Percentiles rank a stretch among this genome's conserved stretches.
phyloP scores from a whole-genome alignment of 495 filamentous ascomycete species.

The Penicillium paxilli region DNA sequence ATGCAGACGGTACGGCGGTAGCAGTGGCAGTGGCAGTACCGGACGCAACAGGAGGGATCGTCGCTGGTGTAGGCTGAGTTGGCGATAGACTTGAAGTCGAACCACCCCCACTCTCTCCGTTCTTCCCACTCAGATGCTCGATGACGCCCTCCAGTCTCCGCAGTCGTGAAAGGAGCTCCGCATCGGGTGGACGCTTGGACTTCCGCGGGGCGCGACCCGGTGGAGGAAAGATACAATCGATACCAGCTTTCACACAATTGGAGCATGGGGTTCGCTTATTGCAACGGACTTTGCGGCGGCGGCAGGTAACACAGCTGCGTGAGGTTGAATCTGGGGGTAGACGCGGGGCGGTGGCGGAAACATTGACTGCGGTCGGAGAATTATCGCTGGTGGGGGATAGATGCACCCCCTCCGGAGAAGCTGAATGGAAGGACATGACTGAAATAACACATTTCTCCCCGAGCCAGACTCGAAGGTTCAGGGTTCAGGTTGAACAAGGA shows the following conservation, averaged over 20 bases:
- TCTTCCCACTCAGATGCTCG: slow-evolving; percentile 54
- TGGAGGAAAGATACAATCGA: slow-evolving; percentile 81
- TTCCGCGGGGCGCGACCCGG: slow-evolving; percentile 78
- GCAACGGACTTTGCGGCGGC: slow-evolving; percentile 82
- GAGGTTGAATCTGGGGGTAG: slow-evolving; percentile 43
- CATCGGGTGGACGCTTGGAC: slow-evolving; percentile 65
- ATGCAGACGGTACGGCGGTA: not conserved
- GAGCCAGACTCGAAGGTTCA: not conserved
- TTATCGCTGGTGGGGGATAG: slow-evolving; percentile 18
- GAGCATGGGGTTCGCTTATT: slow-evolving; percentile 83
- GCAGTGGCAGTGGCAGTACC: slow-evolving; percentile 3
- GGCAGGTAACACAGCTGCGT: slow-evolving; percentile 81
- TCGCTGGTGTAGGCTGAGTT: slow-evolving; percentile 4
- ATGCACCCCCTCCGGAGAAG: slow-evolving; percentile 22
- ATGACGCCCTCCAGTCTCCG: slow-evolving; percentile 82
- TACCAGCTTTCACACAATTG: slow-evolving; percentile 76
- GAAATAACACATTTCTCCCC: slow-evolving; percentile 11
- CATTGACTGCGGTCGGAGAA: slow-evolving; percentile 16
- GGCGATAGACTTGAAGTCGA: slow-evolving; percentile 11
- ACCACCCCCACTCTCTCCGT: slow-evolving; percentile 5
- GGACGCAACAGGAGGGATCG: not conserved
- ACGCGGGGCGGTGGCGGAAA: slow-evolving; percentile 19
- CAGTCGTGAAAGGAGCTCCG: slow-evolving; percentile 75
- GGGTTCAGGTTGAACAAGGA: not conserved
- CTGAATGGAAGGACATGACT: slow-evolving; percentile 34